Base-by-base conservation (phyloP, 2,329 filamentous ascomycete species). In the Endocalyx cinctus region DNA sequence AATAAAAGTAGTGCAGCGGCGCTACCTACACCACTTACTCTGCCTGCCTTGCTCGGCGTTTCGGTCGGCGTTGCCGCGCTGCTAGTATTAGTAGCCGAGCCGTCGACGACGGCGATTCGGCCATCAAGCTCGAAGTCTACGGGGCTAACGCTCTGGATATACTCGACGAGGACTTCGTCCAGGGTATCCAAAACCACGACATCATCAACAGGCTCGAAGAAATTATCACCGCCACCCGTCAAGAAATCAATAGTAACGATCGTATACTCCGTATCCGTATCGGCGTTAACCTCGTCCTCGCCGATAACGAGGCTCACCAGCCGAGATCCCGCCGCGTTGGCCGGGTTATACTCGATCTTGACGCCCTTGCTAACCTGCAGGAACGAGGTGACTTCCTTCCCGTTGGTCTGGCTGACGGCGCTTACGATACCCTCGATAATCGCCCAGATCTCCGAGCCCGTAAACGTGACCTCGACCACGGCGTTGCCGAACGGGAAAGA, bases 401-500 rank as follows among this genome's bases (percentile, higher is more conserved):
- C 55, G 50, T 77, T 80, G 46, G 64, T 65, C 43, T 75, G 64
- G 58, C 72, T 82, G 26, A 74, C 55, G 16, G 58, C 59, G 5
- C 69, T 67, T 4, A 81, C 66, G 37, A 73, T 66, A 5, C 78
- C 79, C 49, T 82, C 77, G 19, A 84, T 62, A 5, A 74, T 62
- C 26, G 67, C 60, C 67, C 72, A 75, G 5, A 83, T 51, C 27
- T 72, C 64, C 7, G 67, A 58, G 13, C 79, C 79, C 0, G 60
- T 60, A 41, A 74, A 64, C 1, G 51, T 58, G 12, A 82, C 55
- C 46, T 82, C 74, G 7, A 79, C 76, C 14, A 83, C 64, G 27
- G 77, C 64, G 55, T 83, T 83, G 34, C 74, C 73, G 42, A 83
- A 83, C 25, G 79, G 79, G 57, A 83, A 83, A 0, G 75, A 68